phyloP scores from a whole-genome alignment of 305 asterid genomes.

The Solanum hybrid region DNA sequence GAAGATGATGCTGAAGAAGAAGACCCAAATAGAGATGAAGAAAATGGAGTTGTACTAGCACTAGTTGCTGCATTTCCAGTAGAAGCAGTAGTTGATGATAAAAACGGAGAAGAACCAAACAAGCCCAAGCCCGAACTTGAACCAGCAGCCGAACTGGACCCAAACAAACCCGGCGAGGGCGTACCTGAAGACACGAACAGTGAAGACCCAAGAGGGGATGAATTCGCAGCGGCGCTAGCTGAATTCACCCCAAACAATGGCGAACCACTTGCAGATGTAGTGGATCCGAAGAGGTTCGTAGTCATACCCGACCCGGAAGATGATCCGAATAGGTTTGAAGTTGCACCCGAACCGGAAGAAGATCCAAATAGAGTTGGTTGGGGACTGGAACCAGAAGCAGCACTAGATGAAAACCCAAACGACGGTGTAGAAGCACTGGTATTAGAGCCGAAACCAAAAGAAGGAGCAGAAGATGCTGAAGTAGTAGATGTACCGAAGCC shows the following conservation, averaged over 20 bases:
- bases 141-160: background rate
- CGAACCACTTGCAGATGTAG: conserved; percentile 5
- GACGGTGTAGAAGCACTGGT: background rate
- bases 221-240: background rate
- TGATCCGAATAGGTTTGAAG: background rate
- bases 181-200: background rate
- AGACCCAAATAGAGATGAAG: background rate
- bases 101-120: background rate
- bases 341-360: background rate
- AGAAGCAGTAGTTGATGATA: background rate
- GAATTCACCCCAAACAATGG: conserved; percentile 2
- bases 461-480: conserved; percentile 8
- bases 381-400: conserved; percentile 5
- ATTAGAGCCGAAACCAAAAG: conserved; percentile 2
- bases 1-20: background rate
- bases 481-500: background rate
- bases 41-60: background rate
- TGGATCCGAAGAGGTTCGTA: background rate
- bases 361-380: background rate
- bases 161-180: background rate
- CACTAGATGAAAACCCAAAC: conserved; percentile 11
- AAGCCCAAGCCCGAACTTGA: background rate
- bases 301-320: background rate
- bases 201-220: background rate
- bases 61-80: conserved; percentile 4